These are phyloP conservation scores for Neostapfia colusana DNA, from an alignment of 176 grass and related monocot genomes.

Conservation along the genomic window DNA sequence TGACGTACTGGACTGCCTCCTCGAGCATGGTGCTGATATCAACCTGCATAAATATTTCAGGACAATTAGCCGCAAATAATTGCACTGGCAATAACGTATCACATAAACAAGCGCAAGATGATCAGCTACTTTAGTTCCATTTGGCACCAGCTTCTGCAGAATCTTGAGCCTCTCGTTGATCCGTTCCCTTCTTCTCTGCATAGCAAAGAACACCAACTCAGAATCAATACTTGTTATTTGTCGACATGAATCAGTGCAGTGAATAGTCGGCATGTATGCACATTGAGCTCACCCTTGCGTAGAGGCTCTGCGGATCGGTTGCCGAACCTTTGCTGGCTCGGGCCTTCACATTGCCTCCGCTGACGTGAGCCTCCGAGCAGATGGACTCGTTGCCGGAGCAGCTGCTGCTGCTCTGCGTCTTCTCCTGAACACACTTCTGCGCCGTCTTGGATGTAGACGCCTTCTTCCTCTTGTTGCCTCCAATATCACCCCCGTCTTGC, in stretches of 20 bases:
- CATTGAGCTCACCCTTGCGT: slow-evolving; percentile 58
- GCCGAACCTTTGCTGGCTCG: slow-evolving; percentile 51
- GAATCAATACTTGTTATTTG: neutral
- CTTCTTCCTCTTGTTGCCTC: slow-evolving; percentile 45
- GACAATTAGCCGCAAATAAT: slow-evolving; percentile 18
- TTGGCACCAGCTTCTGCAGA: slow-evolving; percentile 68
- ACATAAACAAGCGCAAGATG: neutral
- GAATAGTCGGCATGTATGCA: neutral
- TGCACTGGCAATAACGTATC: neutral
- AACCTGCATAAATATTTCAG: slow-evolving; percentile 43
- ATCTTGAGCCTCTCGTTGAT: slow-evolving; percentile 71
- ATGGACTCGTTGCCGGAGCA: slow-evolving; percentile 50
- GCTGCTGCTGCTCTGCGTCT: slow-evolving; percentile 30
- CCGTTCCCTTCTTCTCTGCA: slow-evolving; percentile 80
- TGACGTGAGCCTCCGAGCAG: slow-evolving; percentile 32
- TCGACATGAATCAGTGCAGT: neutral
- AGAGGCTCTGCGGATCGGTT: slow-evolving; percentile 64
- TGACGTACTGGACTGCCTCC: slow-evolving; percentile 82
- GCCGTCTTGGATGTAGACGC: slow-evolving; percentile 35
- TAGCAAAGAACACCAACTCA: slow-evolving; percentile 16
- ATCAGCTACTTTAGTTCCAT: slow-evolving; percentile 66
- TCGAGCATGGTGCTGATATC: slow-evolving; percentile 88
- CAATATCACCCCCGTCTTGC: slow-evolving; percentile 23
- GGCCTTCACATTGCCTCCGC: slow-evolving; percentile 36
- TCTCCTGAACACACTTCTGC: slow-evolving; percentile 23